Evolutionary conservation across 768 basidiomycete species (phyloP), one percentile per base, ranked within the genome.

Genomic region (Trametes meyenii): DNA sequence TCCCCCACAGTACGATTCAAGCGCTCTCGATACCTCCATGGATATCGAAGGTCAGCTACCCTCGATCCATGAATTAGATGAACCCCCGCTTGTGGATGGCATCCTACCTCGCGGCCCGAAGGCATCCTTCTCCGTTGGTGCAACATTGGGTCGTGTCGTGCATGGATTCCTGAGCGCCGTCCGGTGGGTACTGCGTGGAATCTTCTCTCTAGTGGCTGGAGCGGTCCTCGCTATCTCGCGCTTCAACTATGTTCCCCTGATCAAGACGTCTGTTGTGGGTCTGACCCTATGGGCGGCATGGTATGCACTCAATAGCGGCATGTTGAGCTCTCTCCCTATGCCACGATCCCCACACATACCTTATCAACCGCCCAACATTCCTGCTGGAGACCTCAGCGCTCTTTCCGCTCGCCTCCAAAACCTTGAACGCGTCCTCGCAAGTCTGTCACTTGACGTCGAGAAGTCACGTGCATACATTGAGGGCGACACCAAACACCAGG

Each of bases 41-140:
- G 78, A 82, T 24, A 73, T 79, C 33, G 83, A 84, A 59, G 77
- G 81, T 64, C 81, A 83, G 2, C 79, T 91, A 26, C 75, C 83
- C 23, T 83, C 86, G 8, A 88, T 91, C 67, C 78, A 81, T 5
- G 90, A 91, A 76, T 77, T 79, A 29, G 85, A 90, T 3, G 88
- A 89, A 24, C 63, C 61, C 21, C 66, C 68, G 53, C 65, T 78
- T 29, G 39, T 57, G n/a, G 59, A 66, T 58, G 72, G 77, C 56
- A 71, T 75, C 60, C 72, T 70, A 50, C 74, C 73, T 24, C 73
- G 65, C 5, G 57, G 57, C 6, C 48, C 59, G 21, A 60, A 63
- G 23, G 60, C 68, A 19, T 58, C 71, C 19, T 81, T 81, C 67
- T 82, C 81, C 0, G 70, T 82, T n/a, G 82, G 83, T 21, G 78